Evolutionary conservation across 208 protist species (phyloP).

Genomic region (Trypanosoma mega): DNA sequence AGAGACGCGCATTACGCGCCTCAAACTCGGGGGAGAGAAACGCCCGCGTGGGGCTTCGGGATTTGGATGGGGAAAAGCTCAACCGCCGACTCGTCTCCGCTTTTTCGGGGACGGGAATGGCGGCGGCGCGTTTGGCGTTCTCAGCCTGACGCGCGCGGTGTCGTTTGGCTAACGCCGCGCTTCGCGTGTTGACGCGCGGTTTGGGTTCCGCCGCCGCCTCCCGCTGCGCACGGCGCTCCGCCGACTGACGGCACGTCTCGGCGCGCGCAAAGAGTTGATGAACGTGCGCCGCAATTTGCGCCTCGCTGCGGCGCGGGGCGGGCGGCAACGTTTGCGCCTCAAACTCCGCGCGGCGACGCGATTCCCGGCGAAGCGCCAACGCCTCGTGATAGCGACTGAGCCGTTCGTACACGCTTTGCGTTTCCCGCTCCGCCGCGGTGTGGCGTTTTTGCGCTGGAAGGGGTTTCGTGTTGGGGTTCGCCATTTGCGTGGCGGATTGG

Average conservation of each 20-base stretch:
- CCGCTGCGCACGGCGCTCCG: conserved; percentile 25
- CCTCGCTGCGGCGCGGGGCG: conserved; percentile 7
- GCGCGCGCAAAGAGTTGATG: conserved; percentile 6
- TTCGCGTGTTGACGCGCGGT: conserved; percentile 22
- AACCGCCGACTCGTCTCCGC: no score
- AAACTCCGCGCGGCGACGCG: neutral
- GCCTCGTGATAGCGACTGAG: conserved; percentile 17
- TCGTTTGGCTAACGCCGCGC: conserved; percentile 32
- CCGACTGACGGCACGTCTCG: conserved; percentile 26
- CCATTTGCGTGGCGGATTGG: no score
- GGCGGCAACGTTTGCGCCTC: conserved; percentile 12
- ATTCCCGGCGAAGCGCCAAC: conserved; percentile 23
- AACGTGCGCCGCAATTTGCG: conserved; percentile 3
- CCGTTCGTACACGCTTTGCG: conserved; percentile 18
- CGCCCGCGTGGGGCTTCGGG: neutral
- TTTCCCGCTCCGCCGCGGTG: conserved; percentile 12
- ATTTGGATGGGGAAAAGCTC: conserved; percentile 8
- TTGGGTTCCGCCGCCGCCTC: conserved; percentile 20
- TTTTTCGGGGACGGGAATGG: neutral
- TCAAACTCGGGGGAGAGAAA: conserved; percentile 30
- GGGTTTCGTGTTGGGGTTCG: no score
- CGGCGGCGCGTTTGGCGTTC: neutral
- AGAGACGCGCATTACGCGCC: conserved; percentile 27
- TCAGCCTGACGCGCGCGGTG: conserved; percentile 24
- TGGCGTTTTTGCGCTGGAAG: no score